These are phyloP conservation scores for Fraxinus baroniana DNA, from an alignment of 305 asterid genomes.

Conservation along the genomic window DNA sequence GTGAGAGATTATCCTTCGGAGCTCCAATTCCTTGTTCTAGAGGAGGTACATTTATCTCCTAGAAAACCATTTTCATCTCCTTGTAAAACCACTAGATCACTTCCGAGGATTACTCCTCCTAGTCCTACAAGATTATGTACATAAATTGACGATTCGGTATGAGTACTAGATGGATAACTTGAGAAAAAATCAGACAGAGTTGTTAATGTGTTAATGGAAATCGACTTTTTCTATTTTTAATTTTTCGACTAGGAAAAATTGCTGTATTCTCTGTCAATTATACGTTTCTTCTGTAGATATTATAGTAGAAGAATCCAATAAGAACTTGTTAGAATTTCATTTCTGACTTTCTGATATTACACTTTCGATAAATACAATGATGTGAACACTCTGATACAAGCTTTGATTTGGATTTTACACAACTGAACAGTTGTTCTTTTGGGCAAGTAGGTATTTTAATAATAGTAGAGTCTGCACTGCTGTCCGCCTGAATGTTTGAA, in stretches of 20 bases:
- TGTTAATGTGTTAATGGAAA: not conserved
- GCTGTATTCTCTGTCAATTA: not conserved
- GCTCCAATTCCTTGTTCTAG: conserved; percentile 70
- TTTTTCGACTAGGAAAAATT: conserved; percentile 12
- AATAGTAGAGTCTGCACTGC: not conserved
- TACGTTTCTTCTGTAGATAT: not conserved
- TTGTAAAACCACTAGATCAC: conserved; percentile 15
- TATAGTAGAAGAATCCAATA: not conserved
- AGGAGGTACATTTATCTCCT: conserved; percentile 72
- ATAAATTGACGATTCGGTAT: not conserved
- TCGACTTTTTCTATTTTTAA: not conserved
- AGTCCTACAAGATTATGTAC: conserved; percentile 25
- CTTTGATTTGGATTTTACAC: not conserved
- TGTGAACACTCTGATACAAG: not conserved
- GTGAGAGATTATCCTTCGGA: conserved; percentile 83
- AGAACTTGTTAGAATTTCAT: not conserved
- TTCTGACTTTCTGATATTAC: not conserved
- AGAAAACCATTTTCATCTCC: conserved; percentile 37
- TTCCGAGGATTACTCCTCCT: not conserved
- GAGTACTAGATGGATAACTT: not conserved
- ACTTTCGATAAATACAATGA: not conserved
- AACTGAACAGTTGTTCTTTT: not conserved
- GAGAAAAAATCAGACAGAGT: not conserved
- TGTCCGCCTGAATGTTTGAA: not conserved
- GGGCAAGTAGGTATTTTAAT: not conserved